Evolutionary conservation across 1,284 basidiomycete genomes (phyloP), one percentile per base, ranked within the genome.

Genomic region (Xanthoconium separans): DNA sequence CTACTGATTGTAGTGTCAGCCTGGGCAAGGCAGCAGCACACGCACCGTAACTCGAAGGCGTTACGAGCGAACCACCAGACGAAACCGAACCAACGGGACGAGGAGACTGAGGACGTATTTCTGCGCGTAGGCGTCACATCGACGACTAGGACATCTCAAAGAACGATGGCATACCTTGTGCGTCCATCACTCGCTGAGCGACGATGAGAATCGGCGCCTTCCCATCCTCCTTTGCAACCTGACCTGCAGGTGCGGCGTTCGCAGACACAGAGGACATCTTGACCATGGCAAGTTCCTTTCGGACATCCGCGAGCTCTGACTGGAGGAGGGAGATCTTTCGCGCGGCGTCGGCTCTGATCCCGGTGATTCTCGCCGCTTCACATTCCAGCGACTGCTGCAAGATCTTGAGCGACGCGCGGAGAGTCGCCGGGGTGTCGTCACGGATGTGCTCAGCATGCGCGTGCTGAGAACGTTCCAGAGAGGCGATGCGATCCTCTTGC

Each of bases 271-370:
- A 39, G 33, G 41, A 20, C 31, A 33, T 36, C 58, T 56, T 65
- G 42, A 61, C 18, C 16, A 30, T 24, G n/a, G 40, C 11, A 22
- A 62, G 50, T 15, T 64, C 55, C 12, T 46, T 33, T 36, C 36
- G 55, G 33, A 65, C 39, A 6, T 20, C 37, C 0, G 48, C 61
- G 5, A 68, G 13, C 12, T 52, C 65, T 18, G 53, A 53, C n/a
- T 60, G 50, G 3, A 69, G 41, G 15, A 60, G 48, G 6, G 41
- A 30, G 12, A 68, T 56, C 56, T 50, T 69, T 24, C 47, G 58
- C 0, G 63, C 33, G 8, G 50, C 10, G 11, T 69, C 65, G 16
- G 63, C 66, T 49, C 44, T 65, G 51, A 68, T 43, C 6, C 42
- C 51, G 0, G 55, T 53, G 12, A 64, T 34, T 34, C 59, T 62